Conservation (phyloP, 805 yeast species). For the Cyberlindnera sargentensis region DNA sequence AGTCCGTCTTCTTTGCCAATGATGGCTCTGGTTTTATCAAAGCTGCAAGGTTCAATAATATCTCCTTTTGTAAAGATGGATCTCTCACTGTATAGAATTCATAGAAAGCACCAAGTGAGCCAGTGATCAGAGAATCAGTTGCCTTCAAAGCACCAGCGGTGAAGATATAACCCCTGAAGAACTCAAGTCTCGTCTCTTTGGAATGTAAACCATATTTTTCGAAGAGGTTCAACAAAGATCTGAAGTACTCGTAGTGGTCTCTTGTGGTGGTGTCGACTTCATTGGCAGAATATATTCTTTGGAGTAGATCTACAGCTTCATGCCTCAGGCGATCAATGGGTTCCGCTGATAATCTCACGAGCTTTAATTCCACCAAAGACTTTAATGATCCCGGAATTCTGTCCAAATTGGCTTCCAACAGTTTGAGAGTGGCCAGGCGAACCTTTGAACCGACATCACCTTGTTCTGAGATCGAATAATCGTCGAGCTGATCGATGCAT, state of each 20-base stretch:
- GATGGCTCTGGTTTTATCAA: slow-evolving; percentile 21
- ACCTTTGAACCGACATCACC: slow-evolving; percentile 91
- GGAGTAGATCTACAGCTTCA: slow-evolving; percentile 34
- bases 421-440: slow-evolving; percentile 41
- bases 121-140: slow-evolving; percentile 35
- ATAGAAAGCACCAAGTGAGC: slow-evolving; percentile 35
- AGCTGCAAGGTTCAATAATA: slow-evolving; percentile 22
- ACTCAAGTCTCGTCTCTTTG: slow-evolving; percentile 23
- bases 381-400: slow-evolving; percentile 3
- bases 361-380: slow-evolving; percentile 24
- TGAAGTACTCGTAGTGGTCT: slow-evolving; percentile 24
- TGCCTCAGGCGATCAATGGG: slow-evolving; percentile 48
- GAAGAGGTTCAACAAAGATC: slow-evolving; percentile 20
- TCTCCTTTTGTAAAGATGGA: slow-evolving; percentile 3
- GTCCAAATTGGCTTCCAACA: slow-evolving; percentile 29
- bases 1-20: slow-evolving; percentile 1
- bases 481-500: slow-evolving; percentile 46
- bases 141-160: slow-evolving; percentile 54
- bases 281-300: slow-evolving; percentile 19
- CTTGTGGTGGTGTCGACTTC: slow-evolving; percentile 12
- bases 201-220: slow-evolving; percentile 8
- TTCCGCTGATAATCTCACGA: slow-evolving; percentile 58
- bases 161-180: slow-evolving; percentile 50
- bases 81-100: slow-evolving; percentile 20
- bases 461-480: slow-evolving; percentile 69